Percentiles rank a stretch among this genome's conserved stretches.
phyloP scores from a whole-genome alignment of 1,284 basidiomycete genomes.

The Puccinia triticina region DNA sequence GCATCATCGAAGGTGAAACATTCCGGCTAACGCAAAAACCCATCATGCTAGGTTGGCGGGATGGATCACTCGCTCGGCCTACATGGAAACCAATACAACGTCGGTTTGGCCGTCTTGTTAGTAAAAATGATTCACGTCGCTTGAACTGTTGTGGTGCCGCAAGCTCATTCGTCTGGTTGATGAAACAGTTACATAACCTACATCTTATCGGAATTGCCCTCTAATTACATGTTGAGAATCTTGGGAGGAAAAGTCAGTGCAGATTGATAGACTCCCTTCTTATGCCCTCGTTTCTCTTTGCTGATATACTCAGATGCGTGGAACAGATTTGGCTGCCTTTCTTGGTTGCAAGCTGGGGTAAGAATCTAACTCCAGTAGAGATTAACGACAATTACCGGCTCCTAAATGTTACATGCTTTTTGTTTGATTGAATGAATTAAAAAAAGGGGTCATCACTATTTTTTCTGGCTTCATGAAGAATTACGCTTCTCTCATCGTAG shows the following conservation, averaged over 20 bases:
- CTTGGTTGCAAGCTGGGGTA: conserved; percentile 45
- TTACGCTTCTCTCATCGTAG: conserved; percentile 17
- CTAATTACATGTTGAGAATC: conserved; percentile 54
- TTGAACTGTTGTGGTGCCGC: background rate
- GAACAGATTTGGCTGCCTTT: conserved; percentile 46
- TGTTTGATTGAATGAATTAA: no score
- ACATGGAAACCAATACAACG: conserved; percentile 36
- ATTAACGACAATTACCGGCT: background rate
- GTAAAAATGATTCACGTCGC: background rate
- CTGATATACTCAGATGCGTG: background rate
- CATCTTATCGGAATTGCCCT: conserved; percentile 53
- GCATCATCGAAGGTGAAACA: background rate
- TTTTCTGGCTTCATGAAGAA: conserved; percentile 47
- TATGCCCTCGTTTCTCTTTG: conserved; percentile 5
- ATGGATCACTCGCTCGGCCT: conserved; percentile 23
- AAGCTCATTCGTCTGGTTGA: no score
- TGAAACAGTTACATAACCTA: conserved; percentile 51
- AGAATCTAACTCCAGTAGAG: background rate
- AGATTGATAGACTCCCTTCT: background rate
- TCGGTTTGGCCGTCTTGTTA: conserved; percentile 49
- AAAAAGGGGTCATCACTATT: conserved; percentile 22
- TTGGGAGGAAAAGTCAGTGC: conserved; percentile 53
- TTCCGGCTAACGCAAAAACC: background rate
- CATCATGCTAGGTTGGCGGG: conserved; percentile 27
- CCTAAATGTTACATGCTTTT: no score